Evolutionary conservation across 2,329 filamentous ascomycete species (phyloP).

Genomic region (Teratosphaeria zuluensis): DNA sequence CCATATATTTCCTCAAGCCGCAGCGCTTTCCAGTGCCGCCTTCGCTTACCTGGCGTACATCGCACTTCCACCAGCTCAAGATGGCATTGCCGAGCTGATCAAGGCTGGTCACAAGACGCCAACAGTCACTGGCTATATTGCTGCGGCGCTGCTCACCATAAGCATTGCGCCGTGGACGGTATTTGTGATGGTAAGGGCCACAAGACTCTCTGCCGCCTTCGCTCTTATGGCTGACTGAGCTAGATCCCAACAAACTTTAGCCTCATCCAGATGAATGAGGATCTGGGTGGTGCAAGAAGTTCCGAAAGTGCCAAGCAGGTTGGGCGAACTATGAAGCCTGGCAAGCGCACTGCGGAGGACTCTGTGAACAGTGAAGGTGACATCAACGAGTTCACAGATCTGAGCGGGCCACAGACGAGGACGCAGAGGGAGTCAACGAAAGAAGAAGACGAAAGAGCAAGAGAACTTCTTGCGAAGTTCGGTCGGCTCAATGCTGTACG

Average conservation of each 20-base stretch:
- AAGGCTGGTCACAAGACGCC: too few relatives aligned
- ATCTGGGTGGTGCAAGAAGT: constrained; percentile 15
- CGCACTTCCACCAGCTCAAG: too few relatives aligned
- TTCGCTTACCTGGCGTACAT: too few relatives aligned
- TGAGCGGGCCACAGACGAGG: constrained; percentile 19
- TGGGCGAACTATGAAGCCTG: constrained; percentile 6
- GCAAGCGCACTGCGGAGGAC: constrained; percentile 13
- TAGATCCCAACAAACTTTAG: constrained; percentile 17
- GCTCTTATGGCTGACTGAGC: too few relatives aligned
- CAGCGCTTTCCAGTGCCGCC: too few relatives aligned
- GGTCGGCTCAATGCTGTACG: constrained; percentile 15
- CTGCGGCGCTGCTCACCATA: constrained; percentile 5
- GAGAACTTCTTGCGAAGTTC: constrained; percentile 26
- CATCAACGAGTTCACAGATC: constrained; percentile 12
- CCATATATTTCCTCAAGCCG: too few relatives aligned
- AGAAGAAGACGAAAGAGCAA: constrained; percentile 30
- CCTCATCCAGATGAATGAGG: constrained; percentile 20
- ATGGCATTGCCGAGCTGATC: too few relatives aligned
- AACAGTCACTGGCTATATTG: too few relatives aligned
- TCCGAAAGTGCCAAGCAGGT: constrained; percentile 6
- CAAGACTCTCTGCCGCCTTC: too few relatives aligned
- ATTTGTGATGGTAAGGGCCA: constrained; percentile 8
- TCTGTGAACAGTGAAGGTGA: constrained; percentile 14
- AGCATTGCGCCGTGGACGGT: constrained; percentile 17
- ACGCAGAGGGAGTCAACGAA: constrained; percentile 27